phyloP scores from a whole-genome alignment of 768 basidiomycete species.

The Trametopsis cervina region DNA sequence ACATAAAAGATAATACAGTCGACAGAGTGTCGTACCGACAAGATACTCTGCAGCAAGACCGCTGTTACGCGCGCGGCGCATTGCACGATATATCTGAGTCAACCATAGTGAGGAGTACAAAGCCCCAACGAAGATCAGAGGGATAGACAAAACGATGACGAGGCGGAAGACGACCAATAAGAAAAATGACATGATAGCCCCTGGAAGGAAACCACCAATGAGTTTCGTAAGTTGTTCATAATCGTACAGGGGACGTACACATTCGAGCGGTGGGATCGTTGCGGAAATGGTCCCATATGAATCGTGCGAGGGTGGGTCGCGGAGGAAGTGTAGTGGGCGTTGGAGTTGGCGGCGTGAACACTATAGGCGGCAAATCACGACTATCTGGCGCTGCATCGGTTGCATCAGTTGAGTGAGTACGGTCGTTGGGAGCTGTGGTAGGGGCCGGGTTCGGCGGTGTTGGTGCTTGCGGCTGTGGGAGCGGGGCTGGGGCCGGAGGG shows the following conservation, averaged over 20 bases:
- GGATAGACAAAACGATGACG: slow-evolving; percentile 58
- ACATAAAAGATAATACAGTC: slow-evolving; percentile 73
- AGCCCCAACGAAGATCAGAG: slow-evolving; percentile 55
- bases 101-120: slow-evolving; percentile 82
- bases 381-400: no score
- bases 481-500: slow-evolving; percentile 15
- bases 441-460: slow-evolving; percentile 11
- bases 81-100: slow-evolving; percentile 78
- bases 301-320: slow-evolving; percentile 31
- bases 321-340: slow-evolving; percentile 10
- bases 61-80: slow-evolving; percentile 60
- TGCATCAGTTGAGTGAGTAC: no score
- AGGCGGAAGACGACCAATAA: slow-evolving; percentile 70
- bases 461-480: slow-evolving; percentile 17
- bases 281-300: slow-evolving; percentile 51
- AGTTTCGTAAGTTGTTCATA: background rate
- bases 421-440: background rate
- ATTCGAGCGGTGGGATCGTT: slow-evolving; percentile 67
- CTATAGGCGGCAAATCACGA: no score
- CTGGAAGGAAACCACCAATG: slow-evolving; percentile 28
- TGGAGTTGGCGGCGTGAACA: slow-evolving; percentile 6
- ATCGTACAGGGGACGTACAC: slow-evolving; percentile 38
- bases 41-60: slow-evolving; percentile 67
- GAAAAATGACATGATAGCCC: slow-evolving; percentile 61
- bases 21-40: slow-evolving; percentile 65